These are phyloP conservation scores for Avena sativa DNA, from an alignment of 176 grass and related monocot genomes.

Conservation along the genomic window DNA sequence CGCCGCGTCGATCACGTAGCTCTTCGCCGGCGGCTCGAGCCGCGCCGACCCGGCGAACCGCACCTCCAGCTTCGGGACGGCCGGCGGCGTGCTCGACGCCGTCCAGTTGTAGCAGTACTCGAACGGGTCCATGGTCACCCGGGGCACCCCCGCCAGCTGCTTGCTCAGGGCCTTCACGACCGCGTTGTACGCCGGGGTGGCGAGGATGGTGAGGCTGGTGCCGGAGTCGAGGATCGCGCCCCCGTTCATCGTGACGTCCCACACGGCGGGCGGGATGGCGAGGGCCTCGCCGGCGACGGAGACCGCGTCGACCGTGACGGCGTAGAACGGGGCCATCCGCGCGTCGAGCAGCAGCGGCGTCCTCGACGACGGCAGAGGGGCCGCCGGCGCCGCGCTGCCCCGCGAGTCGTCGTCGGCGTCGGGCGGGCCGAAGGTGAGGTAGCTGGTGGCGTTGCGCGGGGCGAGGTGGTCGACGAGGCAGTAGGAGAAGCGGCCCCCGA, in stretches of 20 bases:
- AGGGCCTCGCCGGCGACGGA: slow-evolving; percentile 55
- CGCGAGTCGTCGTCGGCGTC: neutral
- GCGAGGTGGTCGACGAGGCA: slow-evolving; percentile 98
- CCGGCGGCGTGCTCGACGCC: neutral
- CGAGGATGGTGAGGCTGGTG: slow-evolving; percentile 72
- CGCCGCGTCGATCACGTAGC: slow-evolving; percentile 88
- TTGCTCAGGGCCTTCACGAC: slow-evolving; percentile 61
- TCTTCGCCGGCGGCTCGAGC: slow-evolving; percentile 75
- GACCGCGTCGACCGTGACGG: slow-evolving; percentile 53
- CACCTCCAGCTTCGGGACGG: slow-evolving; percentile 56
- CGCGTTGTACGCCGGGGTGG: slow-evolving; percentile 68
- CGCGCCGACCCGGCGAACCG: slow-evolving; percentile 59
- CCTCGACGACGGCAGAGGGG: neutral
- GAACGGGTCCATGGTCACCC: slow-evolving; percentile 64
- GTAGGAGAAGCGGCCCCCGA: slow-evolving; percentile 89
- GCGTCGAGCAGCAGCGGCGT: slow-evolving; percentile 69
- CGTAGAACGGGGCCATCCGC: slow-evolving; percentile 69
- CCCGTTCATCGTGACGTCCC: slow-evolving; percentile 64
- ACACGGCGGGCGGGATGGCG: slow-evolving; percentile 58
- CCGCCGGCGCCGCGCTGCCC: neutral
- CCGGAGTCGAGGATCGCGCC: slow-evolving; percentile 91
- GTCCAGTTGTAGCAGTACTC: slow-evolving; percentile 98
- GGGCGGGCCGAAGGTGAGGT: slow-evolving; percentile 69
- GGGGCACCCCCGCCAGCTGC: slow-evolving; percentile 52
- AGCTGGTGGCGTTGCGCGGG: slow-evolving; percentile 82